Evolutionary conservation across 257 asterid species (phyloP), one percentile per base, ranked within the genome.

Genomic region (Fraxinus excelsior): DNA sequence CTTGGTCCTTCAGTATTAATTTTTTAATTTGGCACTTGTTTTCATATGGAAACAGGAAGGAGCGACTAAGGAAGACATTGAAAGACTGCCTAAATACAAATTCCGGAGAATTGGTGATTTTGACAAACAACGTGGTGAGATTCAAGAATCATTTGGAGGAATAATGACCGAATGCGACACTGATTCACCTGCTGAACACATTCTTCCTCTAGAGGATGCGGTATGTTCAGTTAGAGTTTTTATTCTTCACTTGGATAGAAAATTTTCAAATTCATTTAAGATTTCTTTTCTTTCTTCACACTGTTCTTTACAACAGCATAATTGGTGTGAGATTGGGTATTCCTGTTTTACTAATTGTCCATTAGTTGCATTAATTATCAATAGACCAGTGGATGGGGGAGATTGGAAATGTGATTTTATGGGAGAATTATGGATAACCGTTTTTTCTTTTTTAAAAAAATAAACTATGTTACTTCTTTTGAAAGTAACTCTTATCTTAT

Each of bases 11-110:
- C 53, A 58, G 53, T 42, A 28, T 72, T 28, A 42, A 25, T 51
- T 76, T 40, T 69, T 40, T 49, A 25, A 23, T 29, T 70, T 23
- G 70, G 60, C 34, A 16, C 6, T 66, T 51, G 35, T 25, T 53
- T 29, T 76, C 65, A 53, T 82, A 34, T 72, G 79, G 75, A 78
- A 76, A 65, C 90, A 95, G 99, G 99, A 95, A 89, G 99, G 99
- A 82, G 99, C 99, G 80, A 89, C 98, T 8, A 93, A 89, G 87
- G 97, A 95, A 87, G 99, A 92, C 74, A 93, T 95, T 42, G 99
- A 93, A 56, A 88, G 94, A 66, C 88, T 95, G 26, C 97, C 99
- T 8, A 91, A 70, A 72, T 95, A 84, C 93, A 93, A 82, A 77
- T 95, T 95, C 66, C 90, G 90, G n/a, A 89, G 82, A 87, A 91